A percentile compares a stretch with the other conserved stretches of the same genome.
Conservation (phyloP, 2,329 filamentous ascomycete genomes). For the Fusarium sp. region DNA sequence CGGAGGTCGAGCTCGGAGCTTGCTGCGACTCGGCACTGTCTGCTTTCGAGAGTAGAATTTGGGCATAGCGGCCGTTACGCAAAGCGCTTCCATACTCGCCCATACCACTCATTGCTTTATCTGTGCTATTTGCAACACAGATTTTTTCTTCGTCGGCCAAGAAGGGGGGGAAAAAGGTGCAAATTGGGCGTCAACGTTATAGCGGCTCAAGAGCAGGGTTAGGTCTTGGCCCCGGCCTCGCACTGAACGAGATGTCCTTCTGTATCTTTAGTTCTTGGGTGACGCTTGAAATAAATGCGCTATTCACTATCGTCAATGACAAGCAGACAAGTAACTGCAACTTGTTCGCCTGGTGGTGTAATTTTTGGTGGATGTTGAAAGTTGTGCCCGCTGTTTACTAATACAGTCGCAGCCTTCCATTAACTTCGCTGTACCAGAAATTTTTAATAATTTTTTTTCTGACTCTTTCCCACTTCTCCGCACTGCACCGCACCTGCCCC, state of each 20-base stretch:
- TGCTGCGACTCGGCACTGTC: conserved; percentile 21
- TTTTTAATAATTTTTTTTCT: conserved; percentile 15
- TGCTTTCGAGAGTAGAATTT: conserved; percentile 38
- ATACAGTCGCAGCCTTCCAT: conserved; percentile 31
- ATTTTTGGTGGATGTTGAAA: conserved; percentile 32
- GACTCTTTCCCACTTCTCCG: conserved; percentile 26
- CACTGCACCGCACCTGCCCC: conserved; percentile 23
- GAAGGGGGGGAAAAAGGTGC: neutral
- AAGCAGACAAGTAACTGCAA: neutral
- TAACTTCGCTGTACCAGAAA: conserved; percentile 13
- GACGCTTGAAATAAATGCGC: neutral
- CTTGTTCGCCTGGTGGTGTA: neutral
- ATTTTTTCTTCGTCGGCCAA: neutral
- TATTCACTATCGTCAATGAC: neutral
- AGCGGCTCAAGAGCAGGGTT: conserved; percentile 30
- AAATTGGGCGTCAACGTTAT: conserved; percentile 29
- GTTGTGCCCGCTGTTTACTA: conserved; percentile 38
- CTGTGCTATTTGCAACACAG: neutral
- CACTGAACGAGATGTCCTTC: conserved; percentile 1
- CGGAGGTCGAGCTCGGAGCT: conserved; percentile 33
- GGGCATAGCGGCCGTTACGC: conserved; percentile 41
- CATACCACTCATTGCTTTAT: conserved; percentile 5
- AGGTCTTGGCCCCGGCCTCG: conserved; percentile 34
- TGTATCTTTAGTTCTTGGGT: neutral
- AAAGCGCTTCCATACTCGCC: conserved; percentile 35